Evolutionary conservation across 495 filamentous ascomycete genomes (phyloP), one percentile per base, ranked within the genome.

Genomic region (Neurospora sp.): DNA sequence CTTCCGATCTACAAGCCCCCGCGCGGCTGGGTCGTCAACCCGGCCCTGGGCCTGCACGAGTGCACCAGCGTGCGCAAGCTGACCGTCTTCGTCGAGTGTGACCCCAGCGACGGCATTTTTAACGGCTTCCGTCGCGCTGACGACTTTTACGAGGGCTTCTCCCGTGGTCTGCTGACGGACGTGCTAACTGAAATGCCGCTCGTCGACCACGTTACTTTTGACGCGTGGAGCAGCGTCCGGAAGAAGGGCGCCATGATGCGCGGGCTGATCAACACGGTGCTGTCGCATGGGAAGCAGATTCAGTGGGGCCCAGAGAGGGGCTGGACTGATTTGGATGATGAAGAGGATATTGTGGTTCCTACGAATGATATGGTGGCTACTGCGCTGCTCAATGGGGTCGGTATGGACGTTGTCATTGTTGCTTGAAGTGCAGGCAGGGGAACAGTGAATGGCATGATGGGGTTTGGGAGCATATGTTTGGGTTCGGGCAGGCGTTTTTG

Each of bases 41-140:
- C 85, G 6, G 81, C 85, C 1, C 83, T 96, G 35, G 92, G 92
- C 0, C 83, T 96, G 35, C 78, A 82, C 44, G 88, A 94, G 59
- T 89, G 90, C 83, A 80, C 79, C 40, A 85, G 85, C 61, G 84
- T 92, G 27, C 85, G 87, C 45, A 86, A 84, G 14, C 79, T 97
- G 68, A 91, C 89, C 70, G 87, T 97, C 0, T 94, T 93, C 76
- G 87, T 95, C 35, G 89, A 96, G 81, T 88, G 85, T 75, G 94
- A 97, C 78, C 93, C 94, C 0, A 91, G 89, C 39, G 87, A 92
- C 76, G 86, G 86, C 39, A 80, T 91, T 4, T 95, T 93, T 79
- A 87, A 87, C 53, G 92, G 92, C 1, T 96, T 92, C 79, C 87
- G 92, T 16, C 87, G 86, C 39, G 83, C 87, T 22, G 88, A 91